These are phyloP conservation scores for Sarocladium oryzae DNA, from an alignment of 2,329 filamentous ascomycete genomes.

Conservation along the genomic window DNA sequence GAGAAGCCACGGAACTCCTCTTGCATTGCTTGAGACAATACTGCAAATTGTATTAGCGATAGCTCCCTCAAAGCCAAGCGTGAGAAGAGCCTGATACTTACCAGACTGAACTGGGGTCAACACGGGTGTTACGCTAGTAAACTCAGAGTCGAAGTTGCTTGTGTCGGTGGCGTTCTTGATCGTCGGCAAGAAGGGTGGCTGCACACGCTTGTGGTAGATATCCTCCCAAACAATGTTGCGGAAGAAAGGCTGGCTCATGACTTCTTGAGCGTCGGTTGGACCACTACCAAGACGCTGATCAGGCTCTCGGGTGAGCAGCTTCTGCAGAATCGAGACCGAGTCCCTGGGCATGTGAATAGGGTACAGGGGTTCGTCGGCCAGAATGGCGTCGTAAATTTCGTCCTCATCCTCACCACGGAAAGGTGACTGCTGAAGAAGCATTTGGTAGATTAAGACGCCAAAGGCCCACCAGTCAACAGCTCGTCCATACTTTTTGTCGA, in stretches of 20 bases:
- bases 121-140: constrained; percentile 96
- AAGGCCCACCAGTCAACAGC: constrained; percentile 99
- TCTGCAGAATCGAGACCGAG: constrained; percentile 95
- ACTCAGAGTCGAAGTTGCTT: constrained; percentile 99
- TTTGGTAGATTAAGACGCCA: constrained; percentile 97
- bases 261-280: constrained; percentile 93
- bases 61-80: not conserved
- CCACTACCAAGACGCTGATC: constrained; percentile 89
- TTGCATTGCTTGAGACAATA: constrained; percentile 97
- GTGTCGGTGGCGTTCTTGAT: constrained; percentile 94
- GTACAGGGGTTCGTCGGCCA: constrained; percentile 94
- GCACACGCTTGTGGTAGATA: constrained; percentile 89
- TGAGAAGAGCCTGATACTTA: constrained; percentile 42
- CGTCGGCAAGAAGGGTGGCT: constrained; percentile 80
- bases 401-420: constrained; percentile 99
- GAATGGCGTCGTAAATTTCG: constrained; percentile 97
- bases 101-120: constrained; percentile 95
- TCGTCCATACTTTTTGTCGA: constrained; percentile 97
- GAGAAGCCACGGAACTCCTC: constrained; percentile 99
- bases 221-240: constrained; percentile 98
- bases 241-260: constrained; percentile 99
- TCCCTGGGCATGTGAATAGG: constrained; percentile 98
- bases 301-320: constrained; percentile 90
- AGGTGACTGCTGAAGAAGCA: constrained; percentile 96
- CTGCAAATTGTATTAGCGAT: constrained; percentile 40